phyloP scores from a whole-genome alignment of 139 green algal species.

The Axilococcus clingmanii region DNA sequence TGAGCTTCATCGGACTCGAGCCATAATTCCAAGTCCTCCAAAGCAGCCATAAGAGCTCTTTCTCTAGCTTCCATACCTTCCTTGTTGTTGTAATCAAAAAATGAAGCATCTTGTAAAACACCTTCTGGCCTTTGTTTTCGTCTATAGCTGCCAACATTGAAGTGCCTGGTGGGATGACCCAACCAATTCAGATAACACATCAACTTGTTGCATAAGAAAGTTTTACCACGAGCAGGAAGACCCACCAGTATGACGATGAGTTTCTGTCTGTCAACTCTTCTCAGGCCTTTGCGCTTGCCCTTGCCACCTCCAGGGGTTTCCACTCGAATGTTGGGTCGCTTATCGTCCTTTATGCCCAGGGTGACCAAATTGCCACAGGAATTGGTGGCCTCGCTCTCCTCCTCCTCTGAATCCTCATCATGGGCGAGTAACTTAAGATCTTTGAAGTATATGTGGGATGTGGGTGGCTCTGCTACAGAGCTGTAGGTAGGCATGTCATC shows the following conservation, averaged over 20 bases:
- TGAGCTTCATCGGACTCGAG: slow-evolving; percentile 30
- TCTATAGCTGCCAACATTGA: slow-evolving; percentile 93
- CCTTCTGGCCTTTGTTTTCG: slow-evolving; percentile 36
- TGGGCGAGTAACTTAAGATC: slow-evolving; percentile 37
- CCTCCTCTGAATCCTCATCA: slow-evolving; percentile 9
- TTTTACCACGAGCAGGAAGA: slow-evolving; percentile 85
- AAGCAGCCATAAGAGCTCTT: slow-evolving; percentile 58
- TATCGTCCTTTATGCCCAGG: no score
- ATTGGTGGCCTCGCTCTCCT: slow-evolving; percentile 4
- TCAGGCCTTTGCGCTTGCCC: slow-evolving; percentile 1
- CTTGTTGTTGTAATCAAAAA: slow-evolving; percentile 76
- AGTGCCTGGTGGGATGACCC: slow-evolving; percentile 82
- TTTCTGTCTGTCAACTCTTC: slow-evolving; percentile 52
- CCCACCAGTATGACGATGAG: slow-evolving; percentile 82
- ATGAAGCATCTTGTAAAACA: slow-evolving; percentile 61
- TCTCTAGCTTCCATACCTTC: slow-evolving; percentile 61
- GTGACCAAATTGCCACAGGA: no score
- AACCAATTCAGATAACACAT: slow-evolving; percentile 81
- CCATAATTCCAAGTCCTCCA: slow-evolving; percentile 80
- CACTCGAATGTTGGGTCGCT: no score
- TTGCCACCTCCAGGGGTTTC: no score
- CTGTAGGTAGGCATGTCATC: no score
- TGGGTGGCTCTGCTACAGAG: neutral
- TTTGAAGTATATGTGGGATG: slow-evolving; percentile 26
- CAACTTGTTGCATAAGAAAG: slow-evolving; percentile 89